These are phyloP conservation scores for Hanseniaspora meyeri DNA, from an alignment of 805 yeast species.

Conservation along the genomic window DNA sequence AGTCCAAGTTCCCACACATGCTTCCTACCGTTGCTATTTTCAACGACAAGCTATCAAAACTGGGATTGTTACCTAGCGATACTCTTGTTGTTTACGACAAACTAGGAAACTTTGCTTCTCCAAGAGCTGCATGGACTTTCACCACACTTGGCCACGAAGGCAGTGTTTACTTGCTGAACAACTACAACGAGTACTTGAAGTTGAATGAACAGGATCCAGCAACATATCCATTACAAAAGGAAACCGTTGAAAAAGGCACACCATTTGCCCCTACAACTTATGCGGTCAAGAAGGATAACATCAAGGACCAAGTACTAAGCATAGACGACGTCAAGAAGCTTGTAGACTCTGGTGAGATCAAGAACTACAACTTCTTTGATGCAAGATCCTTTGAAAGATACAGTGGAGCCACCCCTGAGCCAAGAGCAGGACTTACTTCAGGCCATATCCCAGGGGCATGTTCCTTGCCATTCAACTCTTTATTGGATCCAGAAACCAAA, in stretches of 20 bases:
- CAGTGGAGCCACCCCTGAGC: constrained; percentile 73
- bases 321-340: constrained; percentile 56
- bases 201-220: background rate
- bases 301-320: constrained; percentile 40
- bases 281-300: constrained; percentile 28
- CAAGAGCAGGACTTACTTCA: constrained; percentile 73
- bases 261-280: constrained; percentile 24
- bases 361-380: constrained; percentile 50
- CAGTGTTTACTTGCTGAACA: constrained; percentile 56
- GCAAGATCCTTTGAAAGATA: constrained; percentile 71
- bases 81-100: constrained; percentile 71
- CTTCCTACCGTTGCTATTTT: constrained; percentile 53
- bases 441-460: constrained; percentile 82
- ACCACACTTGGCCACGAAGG: constrained; percentile 59
- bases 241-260: constrained; percentile 29
- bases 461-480: constrained; percentile 60
- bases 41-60: constrained; percentile 36
- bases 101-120: constrained; percentile 73
- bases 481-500: constrained; percentile 38
- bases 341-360: constrained; percentile 37
- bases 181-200: constrained; percentile 41
- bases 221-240: constrained; percentile 30
- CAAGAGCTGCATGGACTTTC: constrained; percentile 88
- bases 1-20: constrained; percentile 79
- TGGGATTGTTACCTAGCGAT: constrained; percentile 50